Percentiles rank a stretch among this genome's conserved stretches.
phyloP scores from a whole-genome alignment of 2,329 filamentous ascomycete genomes.

The Fusarium sp. region DNA sequence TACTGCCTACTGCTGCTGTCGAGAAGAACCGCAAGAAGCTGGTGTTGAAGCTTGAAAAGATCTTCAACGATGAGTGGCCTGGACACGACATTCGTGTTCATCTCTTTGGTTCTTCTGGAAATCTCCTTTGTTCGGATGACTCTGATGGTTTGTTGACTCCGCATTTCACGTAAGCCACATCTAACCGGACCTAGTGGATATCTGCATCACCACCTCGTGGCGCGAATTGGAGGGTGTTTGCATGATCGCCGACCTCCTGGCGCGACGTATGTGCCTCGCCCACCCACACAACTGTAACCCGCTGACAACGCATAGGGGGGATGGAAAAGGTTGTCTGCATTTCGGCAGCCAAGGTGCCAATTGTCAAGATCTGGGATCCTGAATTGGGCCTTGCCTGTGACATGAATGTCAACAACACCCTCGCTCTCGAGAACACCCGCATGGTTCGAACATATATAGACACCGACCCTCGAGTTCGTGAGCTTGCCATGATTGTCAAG shows the following conservation, averaged over 20 bases:
- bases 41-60: constrained; percentile 85
- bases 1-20: constrained; percentile 84
- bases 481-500: constrained; percentile 96
- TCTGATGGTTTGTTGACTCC: constrained; percentile 80
- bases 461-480: constrained; percentile 89
- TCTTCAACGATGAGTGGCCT: constrained; percentile 93
- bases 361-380: constrained; percentile 99
- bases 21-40: constrained; percentile 80
- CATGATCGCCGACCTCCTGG: constrained; percentile 86
- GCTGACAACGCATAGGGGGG: constrained; percentile 73
- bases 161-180: background rate
- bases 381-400: constrained; percentile 90
- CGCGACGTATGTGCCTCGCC: constrained; percentile 74
- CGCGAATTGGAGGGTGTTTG: constrained; percentile 91
- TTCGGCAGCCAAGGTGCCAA: constrained; percentile 93
- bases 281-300: background rate
- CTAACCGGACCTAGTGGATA: constrained; percentile 75
- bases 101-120: constrained; percentile 98
- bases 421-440: constrained; percentile 93
- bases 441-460: constrained; percentile 99
- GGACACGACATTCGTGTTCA: constrained; percentile 89
- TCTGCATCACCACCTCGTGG: constrained; percentile 94
- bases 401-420: constrained; percentile 98
- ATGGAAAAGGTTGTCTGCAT: constrained; percentile 98
- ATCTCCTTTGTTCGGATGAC: constrained; percentile 92